Percentiles rank a stretch among this genome's conserved stretches.
These are phyloP conservation scores for Phytophthora crassamura DNA, from an alignment of 352 stramenopile genomes.

Conservation along the genomic window DNA sequence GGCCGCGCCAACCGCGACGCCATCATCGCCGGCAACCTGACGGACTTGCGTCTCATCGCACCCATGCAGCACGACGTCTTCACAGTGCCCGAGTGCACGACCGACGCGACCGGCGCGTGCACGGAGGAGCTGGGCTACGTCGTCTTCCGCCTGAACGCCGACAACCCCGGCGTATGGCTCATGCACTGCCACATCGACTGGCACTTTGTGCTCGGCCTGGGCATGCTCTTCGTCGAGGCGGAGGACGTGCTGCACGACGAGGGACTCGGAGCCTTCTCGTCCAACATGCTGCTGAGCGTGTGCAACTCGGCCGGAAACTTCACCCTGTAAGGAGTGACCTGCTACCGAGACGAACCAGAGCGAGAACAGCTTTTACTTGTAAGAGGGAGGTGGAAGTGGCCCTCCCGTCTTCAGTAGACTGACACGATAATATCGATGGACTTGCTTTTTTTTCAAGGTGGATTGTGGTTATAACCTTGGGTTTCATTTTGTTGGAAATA, in stretches of 20 bases:
- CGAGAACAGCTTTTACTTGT: slow-evolving; percentile 9
- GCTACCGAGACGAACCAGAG: neutral
- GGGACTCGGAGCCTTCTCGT: slow-evolving; percentile 38
- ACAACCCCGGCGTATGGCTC: slow-evolving; percentile 57
- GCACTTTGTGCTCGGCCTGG: slow-evolving; percentile 50
- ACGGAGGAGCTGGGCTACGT: slow-evolving; percentile 42
- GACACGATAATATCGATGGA: slow-evolving; percentile 15
- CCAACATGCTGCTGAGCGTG: slow-evolving; percentile 46
- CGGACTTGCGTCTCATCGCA: slow-evolving; percentile 30
- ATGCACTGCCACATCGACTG: slow-evolving; percentile 65
- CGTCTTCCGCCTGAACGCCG: slow-evolving; percentile 44
- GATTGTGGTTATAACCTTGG: neutral
- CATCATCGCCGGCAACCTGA: slow-evolving; percentile 31
- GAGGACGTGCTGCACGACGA: slow-evolving; percentile 38
- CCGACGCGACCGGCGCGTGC: slow-evolving; percentile 33
- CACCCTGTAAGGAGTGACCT: slow-evolving; percentile 23
- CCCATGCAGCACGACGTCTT: slow-evolving; percentile 53
- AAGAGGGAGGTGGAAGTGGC: neutral
- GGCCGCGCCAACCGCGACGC: slow-evolving; percentile 27
- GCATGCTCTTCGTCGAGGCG: slow-evolving; percentile 52
- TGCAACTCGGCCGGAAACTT: slow-evolving; percentile 38
- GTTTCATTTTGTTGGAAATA: too few species aligned
- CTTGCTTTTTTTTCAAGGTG: slow-evolving; percentile 7
- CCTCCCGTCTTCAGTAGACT: slow-evolving; percentile 12
- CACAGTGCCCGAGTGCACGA: slow-evolving; percentile 42